Evolutionary conservation across 768 basidiomycete species (phyloP).

Genomic region (Suillus occidentalis): DNA sequence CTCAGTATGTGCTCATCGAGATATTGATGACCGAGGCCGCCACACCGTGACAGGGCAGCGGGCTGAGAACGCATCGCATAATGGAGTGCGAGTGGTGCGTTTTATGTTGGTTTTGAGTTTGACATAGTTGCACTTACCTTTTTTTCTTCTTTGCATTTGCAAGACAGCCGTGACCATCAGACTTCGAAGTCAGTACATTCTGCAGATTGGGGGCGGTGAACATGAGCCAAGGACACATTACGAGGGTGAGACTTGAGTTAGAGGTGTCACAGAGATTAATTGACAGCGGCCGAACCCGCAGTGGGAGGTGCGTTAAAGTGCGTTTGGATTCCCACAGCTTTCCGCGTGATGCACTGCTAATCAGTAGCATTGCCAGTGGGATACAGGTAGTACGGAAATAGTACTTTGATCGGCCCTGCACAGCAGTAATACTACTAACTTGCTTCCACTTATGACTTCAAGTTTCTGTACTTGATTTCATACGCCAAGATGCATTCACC

Average conservation of each 20-base stretch:
- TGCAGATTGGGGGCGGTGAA: background rate
- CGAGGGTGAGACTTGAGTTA: background rate
- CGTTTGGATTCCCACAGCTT: too few relatives aligned
- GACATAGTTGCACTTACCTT: background rate
- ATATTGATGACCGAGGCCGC: too few relatives aligned
- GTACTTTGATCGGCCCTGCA: background rate
- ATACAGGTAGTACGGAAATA: background rate
- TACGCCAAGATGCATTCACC: background rate
- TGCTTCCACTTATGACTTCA: background rate
- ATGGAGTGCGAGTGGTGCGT: background rate
- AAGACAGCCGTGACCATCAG: background rate
- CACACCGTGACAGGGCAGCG: too few relatives aligned
- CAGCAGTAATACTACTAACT: background rate
- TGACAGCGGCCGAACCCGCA: background rate
- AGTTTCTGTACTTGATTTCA: background rate
- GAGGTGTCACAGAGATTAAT: background rate
- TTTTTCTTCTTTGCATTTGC: background rate
- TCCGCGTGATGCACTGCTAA: background rate
- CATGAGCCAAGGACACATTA: background rate
- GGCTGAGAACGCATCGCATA: too few relatives aligned
- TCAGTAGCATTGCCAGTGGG: background rate
- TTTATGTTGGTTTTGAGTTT: background rate
- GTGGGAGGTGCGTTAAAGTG: too few relatives aligned
- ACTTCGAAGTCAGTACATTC: too few relatives aligned
- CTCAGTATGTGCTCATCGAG: too few relatives aligned